Base-by-base conservation (phyloP, 163 green algal species). In the Prototheca wickerhamii region DNA sequence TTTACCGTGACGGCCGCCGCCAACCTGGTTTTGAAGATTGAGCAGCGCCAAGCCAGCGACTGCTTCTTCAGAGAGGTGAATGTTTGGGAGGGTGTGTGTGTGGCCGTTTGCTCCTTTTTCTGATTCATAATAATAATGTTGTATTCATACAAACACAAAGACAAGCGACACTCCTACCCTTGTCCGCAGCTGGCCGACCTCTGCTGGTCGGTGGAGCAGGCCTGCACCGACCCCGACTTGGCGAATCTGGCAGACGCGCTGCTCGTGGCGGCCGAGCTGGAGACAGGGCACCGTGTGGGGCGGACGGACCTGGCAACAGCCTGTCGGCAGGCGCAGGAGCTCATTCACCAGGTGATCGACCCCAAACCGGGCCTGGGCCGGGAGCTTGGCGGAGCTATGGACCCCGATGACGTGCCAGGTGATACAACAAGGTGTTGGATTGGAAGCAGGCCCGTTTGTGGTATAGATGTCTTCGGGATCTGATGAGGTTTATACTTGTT, bases 1-100 rank as follows among this genome's bases (percentile, higher is more conserved):
- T 82, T 71, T 42, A 35, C 59, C 1, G 56, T 57, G 1, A 46
- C 77, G 34, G 43, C 61, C 0, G 70, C 63, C 15, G 64, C 56
- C 42, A 73, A 74, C 51, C 68, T 82, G 17, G 68, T 75, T 23
- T 60, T 86, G 4, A 86, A 82, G 65, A 57, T 86, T 34, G 61
- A 61, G 26, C 52, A 60, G 15, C 17, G 44, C 3, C 54, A 83
- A 55, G 78, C 68, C 32, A 82, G 69, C 58, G 70, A 76, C 43
- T 52, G 40, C 26, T 82, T 84, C 50, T 85, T 82, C 53, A 59
- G 73, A 52, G 72, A 78, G 66, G 52, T 56, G 21, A 28, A 37
- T 25, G 7, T 37, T 5, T 20, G 20, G 29, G 20, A 29, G 18
- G 4, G 30, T 20, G 26, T n/a, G 12, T 15, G 4, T 50, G 31